Evolutionary conservation across 106 monocot species (phyloP).

Genomic region (Ottelia alismoides): DNA sequence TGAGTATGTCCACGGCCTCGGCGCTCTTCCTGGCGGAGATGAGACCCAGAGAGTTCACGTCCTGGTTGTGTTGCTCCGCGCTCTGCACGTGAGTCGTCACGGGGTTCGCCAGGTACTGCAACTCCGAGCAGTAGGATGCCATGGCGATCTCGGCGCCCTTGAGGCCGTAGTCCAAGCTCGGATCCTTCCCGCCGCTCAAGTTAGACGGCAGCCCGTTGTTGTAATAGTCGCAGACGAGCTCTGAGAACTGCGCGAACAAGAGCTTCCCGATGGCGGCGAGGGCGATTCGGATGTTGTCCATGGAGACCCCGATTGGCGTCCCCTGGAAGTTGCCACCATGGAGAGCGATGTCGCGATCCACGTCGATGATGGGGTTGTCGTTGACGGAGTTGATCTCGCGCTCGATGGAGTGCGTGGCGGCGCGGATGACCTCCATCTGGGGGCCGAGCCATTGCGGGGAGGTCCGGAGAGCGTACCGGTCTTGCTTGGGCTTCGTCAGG

Average conservation of each 20-base stretch:
- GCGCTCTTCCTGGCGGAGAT: conserved; percentile 56
- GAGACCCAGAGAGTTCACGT: conserved; percentile 54
- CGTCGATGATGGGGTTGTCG: conserved; percentile 28
- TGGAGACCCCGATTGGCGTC: conserved; percentile 87
- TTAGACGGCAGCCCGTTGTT: conserved; percentile 91
- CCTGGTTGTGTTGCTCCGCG: conserved; percentile 73
- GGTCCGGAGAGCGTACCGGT: conserved; percentile 42
- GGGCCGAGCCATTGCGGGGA: conserved; percentile 57
- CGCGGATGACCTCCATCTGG: conserved; percentile 29
- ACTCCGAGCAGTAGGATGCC: conserved; percentile 71
- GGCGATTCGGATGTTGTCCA: conserved; percentile 54
- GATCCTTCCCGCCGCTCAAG: conserved; percentile 14
- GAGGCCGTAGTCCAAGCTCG: conserved; percentile 45
- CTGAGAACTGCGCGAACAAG: conserved; percentile 91
- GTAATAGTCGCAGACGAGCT: conserved; percentile 84
- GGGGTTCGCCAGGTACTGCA: conserved; percentile 47
- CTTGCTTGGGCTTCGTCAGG: conserved; percentile 39
- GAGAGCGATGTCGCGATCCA: conserved; percentile 26
- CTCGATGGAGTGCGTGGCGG: conserved; percentile 18
- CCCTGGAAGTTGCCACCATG: conserved; percentile 97
- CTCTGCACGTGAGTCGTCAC: conserved; percentile 72
- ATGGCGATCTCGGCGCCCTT: conserved; percentile 66
- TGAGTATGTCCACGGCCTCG: conserved; percentile 47
- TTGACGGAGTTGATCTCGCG: conserved; percentile 30
- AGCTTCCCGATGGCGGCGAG: conserved; percentile 31